Percentiles rank a stretch among this genome's conserved stretches.
Conservation (phyloP, 2,329 filamentous ascomycete genomes). For the Trichoderma arundinaceum region DNA sequence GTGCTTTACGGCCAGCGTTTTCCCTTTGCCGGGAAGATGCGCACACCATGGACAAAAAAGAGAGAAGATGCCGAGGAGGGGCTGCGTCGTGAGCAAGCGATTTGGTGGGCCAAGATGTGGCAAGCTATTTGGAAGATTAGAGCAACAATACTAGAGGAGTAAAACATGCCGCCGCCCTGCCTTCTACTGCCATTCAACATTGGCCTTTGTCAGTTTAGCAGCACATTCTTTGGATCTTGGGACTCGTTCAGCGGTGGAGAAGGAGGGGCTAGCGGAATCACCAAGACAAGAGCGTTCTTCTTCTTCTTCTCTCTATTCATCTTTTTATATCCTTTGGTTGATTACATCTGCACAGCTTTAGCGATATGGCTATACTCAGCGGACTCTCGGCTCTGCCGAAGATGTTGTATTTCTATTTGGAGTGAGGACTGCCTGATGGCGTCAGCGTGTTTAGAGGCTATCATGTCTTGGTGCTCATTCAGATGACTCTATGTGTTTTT, state of each 20-base stretch:
- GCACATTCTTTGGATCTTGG: too few species aligned
- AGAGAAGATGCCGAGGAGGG: neutral
- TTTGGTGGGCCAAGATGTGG: slow-evolving; percentile 1
- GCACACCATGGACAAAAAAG: too few species aligned
- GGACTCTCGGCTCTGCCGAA: neutral
- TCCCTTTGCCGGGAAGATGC: neutral
- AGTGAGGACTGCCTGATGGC: too few species aligned
- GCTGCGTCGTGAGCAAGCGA: neutral
- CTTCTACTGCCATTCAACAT: neutral
- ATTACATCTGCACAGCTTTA: neutral
- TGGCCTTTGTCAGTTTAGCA: neutral
- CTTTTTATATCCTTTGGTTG: neutral
- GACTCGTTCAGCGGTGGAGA: too few species aligned
- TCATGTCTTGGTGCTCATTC: neutral
- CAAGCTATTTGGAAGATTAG: neutral
- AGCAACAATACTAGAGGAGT: neutral
- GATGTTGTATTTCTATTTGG: neutral
- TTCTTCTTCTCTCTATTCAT: neutral
- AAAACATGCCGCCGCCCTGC: neutral
- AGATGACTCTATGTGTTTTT: neutral
- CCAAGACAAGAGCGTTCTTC: neutral
- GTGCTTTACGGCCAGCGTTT: neutral
- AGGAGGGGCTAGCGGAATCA: too few species aligned
- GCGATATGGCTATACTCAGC: neutral
- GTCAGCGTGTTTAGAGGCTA: too few species aligned